phyloP scores from a whole-genome alignment of 768 basidiomycete species.

The Hygrophorus pudorinus region DNA sequence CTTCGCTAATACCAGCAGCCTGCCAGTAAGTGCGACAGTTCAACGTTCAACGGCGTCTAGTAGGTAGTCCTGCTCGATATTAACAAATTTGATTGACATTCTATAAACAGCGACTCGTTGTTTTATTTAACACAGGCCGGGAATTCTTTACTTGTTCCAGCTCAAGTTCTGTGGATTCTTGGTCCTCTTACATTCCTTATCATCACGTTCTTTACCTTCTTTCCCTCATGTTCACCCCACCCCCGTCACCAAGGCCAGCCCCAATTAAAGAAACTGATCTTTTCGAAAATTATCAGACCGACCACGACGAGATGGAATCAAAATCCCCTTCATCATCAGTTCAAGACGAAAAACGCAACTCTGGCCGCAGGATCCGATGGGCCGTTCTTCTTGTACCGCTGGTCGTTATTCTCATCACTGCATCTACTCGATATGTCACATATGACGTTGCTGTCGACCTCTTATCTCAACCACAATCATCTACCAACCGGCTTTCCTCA shows the following conservation, averaged over 20 bases:
- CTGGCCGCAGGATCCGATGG: constrained; percentile 36
- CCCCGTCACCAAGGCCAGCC: constrained; percentile 21
- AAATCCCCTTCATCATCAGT: neutral
- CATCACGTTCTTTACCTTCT: constrained; percentile 16
- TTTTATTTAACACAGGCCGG: too few relatives aligned
- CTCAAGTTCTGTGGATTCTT: too few relatives aligned
- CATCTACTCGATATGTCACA: constrained; percentile 38
- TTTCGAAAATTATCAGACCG: neutral
- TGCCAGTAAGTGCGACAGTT: too few relatives aligned
- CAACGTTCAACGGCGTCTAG: too few relatives aligned
- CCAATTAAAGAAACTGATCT: neutral
- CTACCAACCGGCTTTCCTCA: constrained; percentile 20
- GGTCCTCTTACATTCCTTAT: too few relatives aligned
- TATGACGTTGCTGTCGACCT: constrained; percentile 39
- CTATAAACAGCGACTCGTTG: too few relatives aligned
- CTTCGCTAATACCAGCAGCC: too few relatives aligned
- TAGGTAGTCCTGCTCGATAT: too few relatives aligned
- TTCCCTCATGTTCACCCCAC: constrained; percentile 25
- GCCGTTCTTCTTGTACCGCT: constrained; percentile 48
- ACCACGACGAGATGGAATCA: neutral
- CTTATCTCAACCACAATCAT: constrained; percentile 15
- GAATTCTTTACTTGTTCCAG: too few relatives aligned
- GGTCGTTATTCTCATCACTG: constrained; percentile 42
- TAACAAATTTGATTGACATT: too few relatives aligned
- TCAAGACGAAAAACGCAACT: constrained; percentile 27